Base-by-base conservation (phyloP, 257 asterid species). In the Mentha longifolia region DNA sequence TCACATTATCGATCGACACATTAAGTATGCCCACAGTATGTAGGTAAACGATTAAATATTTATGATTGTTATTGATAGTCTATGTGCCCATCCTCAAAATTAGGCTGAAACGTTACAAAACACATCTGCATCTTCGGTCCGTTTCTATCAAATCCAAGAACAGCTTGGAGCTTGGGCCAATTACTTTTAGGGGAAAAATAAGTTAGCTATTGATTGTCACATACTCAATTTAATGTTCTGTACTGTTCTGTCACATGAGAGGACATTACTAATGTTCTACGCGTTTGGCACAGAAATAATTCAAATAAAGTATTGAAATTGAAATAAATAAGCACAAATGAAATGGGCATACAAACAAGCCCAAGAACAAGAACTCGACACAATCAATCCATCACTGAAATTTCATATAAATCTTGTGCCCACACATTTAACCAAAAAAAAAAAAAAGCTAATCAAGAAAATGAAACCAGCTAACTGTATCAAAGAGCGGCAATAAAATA, bases 121-220 rank as follows among this genome's bases (percentile, higher is more conserved):
- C 3, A 39, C 6, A 35, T 39, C 37, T 41, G 42, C 31, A 14
- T 62, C 33, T 41, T 16, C 14, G n/a, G 30, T 31, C 67, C 67
- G 46, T 70, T 70, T 41, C 47, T n/a, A 70, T 43, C 58, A 25
- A 70, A 11, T 28, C 67, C 65, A 57, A 30, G 37, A 57, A n/a
- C 74, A 70, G 8, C 3, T 41, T 56, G 67, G 59, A 70, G 8
- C 3, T 41, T 56, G 67, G 59, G 4, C 47, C 46, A 62, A 30
- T 25, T 25, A 43, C 12, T 57, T 28, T 11, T n/a, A 31, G 14
- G 3, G 13, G 6, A 14, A 57, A n/a, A 31, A 60, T 35, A 33
- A 33, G 14, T n/a, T 16, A 1, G 3, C 12, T 55, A 10, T 22
- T 13, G 15, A 13, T 58, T 30, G 39, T 59, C 19, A 31, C 43